Evolutionary conservation across 257 asterid genomes (phyloP).

Genomic region (Jasminum sambac): DNA sequence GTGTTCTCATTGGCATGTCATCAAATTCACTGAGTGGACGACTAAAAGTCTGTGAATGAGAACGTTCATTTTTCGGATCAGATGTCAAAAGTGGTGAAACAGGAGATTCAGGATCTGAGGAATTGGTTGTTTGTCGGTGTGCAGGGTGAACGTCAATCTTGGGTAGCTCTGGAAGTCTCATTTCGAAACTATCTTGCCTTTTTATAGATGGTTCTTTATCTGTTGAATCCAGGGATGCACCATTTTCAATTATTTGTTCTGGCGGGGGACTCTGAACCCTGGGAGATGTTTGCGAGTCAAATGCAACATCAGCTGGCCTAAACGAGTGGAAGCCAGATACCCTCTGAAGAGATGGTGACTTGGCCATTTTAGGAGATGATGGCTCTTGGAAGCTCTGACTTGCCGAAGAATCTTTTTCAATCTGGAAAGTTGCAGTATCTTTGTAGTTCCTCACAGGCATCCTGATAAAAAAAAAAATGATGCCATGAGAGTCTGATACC

Average conservation of each 20-base stretch:
- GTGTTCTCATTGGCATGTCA: slow-evolving; percentile 43
- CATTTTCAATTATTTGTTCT: slow-evolving; percentile 87
- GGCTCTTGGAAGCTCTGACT: slow-evolving; percentile 81
- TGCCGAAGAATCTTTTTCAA: slow-evolving; percentile 85
- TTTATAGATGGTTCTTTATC: slow-evolving; percentile 87
- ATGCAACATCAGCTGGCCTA: slow-evolving; percentile 66
- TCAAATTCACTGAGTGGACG: slow-evolving; percentile 75
- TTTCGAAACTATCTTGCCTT: slow-evolving; percentile 98
- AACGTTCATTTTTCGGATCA: slow-evolving; percentile 94
- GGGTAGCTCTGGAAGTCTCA: slow-evolving; percentile 91
- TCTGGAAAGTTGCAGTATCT: slow-evolving; percentile 71
- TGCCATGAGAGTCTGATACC: background rate
- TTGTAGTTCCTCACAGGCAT: slow-evolving; percentile 84
- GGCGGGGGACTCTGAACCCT: slow-evolving; percentile 79
- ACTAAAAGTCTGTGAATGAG: slow-evolving; percentile 96
- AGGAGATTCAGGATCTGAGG: slow-evolving; percentile 96
- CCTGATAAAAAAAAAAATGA: slow-evolving; percentile 42
- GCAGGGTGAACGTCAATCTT: slow-evolving; percentile 88
- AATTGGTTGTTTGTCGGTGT: slow-evolving; percentile 58
- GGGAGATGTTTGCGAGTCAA: slow-evolving; percentile 79
- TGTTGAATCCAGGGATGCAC: slow-evolving; percentile 46
- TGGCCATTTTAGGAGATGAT: slow-evolving; percentile 85
- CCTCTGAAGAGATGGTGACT: slow-evolving; percentile 96
- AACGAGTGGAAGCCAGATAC: slow-evolving; percentile 68
- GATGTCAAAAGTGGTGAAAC: slow-evolving; percentile 99